Conservation (phyloP, 139 green algal genomes). For the Yamagishiella unicocca region DNA sequence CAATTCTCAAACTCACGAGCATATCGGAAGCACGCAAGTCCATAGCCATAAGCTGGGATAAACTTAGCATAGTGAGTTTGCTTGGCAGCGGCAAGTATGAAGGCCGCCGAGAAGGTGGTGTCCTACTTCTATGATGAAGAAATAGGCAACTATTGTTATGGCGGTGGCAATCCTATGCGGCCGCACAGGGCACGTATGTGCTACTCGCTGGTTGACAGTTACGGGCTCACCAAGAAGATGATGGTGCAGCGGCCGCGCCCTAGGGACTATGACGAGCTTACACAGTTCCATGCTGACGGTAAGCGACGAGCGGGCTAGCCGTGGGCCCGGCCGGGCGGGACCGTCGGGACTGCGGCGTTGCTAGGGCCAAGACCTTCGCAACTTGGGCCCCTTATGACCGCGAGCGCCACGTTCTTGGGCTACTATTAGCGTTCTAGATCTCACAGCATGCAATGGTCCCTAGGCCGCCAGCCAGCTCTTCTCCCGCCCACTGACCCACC, state of each 20-base stretch:
- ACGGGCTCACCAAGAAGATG: constrained; percentile 90
- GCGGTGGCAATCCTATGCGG: constrained; percentile 91
- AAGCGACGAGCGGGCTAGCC: constrained; percentile 15
- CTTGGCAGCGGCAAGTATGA: constrained; percentile 32
- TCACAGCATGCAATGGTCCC: neutral
- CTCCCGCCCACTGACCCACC: constrained; percentile 30
- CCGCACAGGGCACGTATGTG: constrained; percentile 96
- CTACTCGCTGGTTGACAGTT: constrained; percentile 94
- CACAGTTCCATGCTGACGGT: constrained; percentile 96
- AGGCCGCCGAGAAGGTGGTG: constrained; percentile 61
- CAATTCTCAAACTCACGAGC: no score
- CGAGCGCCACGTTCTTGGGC: neutral
- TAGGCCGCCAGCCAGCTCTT: neutral
- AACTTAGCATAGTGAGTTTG: neutral
- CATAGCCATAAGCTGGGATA: no score
- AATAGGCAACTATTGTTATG: constrained; percentile 91
- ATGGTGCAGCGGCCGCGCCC: constrained; percentile 80
- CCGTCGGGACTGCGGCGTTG: constrained; percentile 35
- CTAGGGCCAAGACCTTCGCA: constrained; percentile 1
- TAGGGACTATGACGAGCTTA: constrained; percentile 79
- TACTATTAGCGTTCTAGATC: neutral
- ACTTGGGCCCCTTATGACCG: neutral
- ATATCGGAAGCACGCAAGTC: no score
- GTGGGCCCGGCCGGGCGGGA: neutral
- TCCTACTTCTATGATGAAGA: constrained; percentile 97